Conservation (phyloP, 139 green algal species). For the Chlorella sp. region DNA sequence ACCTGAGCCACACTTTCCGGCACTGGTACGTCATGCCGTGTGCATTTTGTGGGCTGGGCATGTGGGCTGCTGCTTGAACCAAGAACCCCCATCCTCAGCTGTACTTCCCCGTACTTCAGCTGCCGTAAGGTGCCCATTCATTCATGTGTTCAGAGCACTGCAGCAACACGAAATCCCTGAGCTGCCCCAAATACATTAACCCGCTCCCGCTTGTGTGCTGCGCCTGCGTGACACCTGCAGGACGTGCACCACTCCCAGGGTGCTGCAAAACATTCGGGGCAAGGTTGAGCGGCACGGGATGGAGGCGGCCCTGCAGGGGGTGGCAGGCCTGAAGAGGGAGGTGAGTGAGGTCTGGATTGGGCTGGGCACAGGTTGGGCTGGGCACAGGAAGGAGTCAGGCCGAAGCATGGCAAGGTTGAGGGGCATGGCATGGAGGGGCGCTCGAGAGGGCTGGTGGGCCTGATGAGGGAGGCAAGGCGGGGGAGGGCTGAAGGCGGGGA, state of each 20-base stretch:
- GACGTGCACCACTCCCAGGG: background rate
- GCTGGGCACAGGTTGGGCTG: no score
- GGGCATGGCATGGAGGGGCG: background rate
- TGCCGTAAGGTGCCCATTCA: no score
- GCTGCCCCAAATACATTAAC: background rate
- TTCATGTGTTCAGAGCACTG: background rate
- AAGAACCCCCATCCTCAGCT: background rate
- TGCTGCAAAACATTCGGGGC: slow-evolving; percentile 20
- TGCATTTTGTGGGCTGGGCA: no score
- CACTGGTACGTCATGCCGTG: background rate
- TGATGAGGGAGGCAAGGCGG: no score
- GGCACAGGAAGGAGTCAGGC: no score
- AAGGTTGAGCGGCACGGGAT: slow-evolving; percentile 9
- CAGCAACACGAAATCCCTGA: no score
- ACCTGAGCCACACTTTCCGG: no score
- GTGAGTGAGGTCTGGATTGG: background rate
- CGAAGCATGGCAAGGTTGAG: background rate
- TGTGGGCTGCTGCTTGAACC: background rate
- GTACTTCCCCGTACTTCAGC: background rate
- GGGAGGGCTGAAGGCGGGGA: no score
- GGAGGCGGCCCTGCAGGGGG: background rate
- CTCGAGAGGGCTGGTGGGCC: no score
- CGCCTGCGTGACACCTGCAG: background rate
- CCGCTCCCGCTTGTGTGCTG: background rate
- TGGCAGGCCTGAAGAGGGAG: background rate